Evolutionary conservation across 2,329 filamentous ascomycete species (phyloP).

Genomic region (Eurotiales sp.): DNA sequence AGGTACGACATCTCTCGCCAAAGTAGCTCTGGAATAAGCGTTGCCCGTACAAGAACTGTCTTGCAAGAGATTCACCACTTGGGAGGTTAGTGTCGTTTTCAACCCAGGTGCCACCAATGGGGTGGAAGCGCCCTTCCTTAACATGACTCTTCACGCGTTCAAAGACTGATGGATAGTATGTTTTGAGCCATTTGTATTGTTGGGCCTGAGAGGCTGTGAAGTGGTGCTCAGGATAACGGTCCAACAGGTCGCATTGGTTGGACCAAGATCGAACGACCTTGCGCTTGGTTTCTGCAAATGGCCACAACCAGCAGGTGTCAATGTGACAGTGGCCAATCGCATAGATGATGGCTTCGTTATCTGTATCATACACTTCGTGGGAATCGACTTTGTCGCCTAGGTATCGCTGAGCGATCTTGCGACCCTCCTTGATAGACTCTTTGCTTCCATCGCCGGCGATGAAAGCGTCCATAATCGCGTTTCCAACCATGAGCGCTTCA

Average conservation of each 20-base stretch:
- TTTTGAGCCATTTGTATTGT: constrained; percentile 96
- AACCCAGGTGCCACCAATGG: constrained; percentile 96
- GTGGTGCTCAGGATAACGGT: constrained; percentile 87
- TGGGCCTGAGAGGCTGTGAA: constrained; percentile 94
- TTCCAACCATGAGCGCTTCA: constrained; percentile 76
- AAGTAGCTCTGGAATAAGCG: constrained; percentile 92
- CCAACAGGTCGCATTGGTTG: constrained; percentile 92
- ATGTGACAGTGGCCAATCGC: constrained; percentile 97
- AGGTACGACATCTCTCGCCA: constrained; percentile 80
- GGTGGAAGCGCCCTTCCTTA: constrained; percentile 84
- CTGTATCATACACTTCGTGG: constrained; percentile 74
- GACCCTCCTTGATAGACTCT: constrained; percentile 72
- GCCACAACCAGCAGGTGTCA: constrained; percentile 98
- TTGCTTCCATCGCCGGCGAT: constrained; percentile 70
- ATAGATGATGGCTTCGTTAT: constrained; percentile 71
- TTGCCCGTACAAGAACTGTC: constrained; percentile 94
- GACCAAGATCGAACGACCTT: constrained; percentile 96
- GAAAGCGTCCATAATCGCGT: constrained; percentile 85
- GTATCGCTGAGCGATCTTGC: constrained; percentile 79
- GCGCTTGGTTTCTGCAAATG: constrained; percentile 94
- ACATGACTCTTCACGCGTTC: constrained; percentile 89
- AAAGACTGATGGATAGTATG: constrained; percentile 81
- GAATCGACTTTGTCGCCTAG: constrained; percentile 78
- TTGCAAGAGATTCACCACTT: constrained; percentile 86
- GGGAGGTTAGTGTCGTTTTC: constrained; percentile 98